Evolutionary conservation across 2,329 filamentous ascomycete genomes (phyloP).

Genomic region (Berkeleyomyces rouxiae): DNA sequence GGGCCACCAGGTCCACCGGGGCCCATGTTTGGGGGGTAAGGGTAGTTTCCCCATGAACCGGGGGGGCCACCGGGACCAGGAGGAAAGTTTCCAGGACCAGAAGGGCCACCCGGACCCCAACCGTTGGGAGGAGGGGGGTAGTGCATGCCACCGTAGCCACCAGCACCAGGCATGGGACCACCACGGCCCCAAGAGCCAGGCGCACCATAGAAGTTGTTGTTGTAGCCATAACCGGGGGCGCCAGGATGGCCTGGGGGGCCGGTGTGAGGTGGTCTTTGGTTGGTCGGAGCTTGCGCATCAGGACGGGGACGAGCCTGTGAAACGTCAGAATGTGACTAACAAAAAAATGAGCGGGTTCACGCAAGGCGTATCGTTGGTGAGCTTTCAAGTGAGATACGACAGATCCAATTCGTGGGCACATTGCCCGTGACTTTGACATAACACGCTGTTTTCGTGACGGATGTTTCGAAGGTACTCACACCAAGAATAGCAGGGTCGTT

Average conservation of each 20-base stretch:
- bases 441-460: no score
- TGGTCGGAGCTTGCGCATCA: constrained; percentile 8
- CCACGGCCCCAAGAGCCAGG: constrained; percentile 39
- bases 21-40: constrained; percentile 35
- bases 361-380: no score
- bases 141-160: constrained; percentile 39
- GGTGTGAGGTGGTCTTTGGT: constrained; percentile 2
- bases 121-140: constrained; percentile 52
- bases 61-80: constrained; percentile 36
- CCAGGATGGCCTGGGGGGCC: constrained; percentile 6
- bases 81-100: constrained; percentile 53
- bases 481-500: constrained; percentile 94
- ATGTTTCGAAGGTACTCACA: constrained; percentile 47
- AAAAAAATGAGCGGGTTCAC: no score
- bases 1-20: constrained; percentile 3
- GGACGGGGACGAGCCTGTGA: constrained; percentile 14
- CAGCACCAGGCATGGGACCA: constrained; percentile 23
- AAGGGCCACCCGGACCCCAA: constrained; percentile 63
- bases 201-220: constrained; percentile 34
- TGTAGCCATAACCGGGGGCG: constrained; percentile 11
- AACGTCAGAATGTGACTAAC: not conserved
- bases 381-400: no score
- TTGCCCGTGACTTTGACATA: no score
- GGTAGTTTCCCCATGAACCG: constrained; percentile 39
- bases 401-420: no score